These are phyloP conservation scores for Ophiocytium majus DNA, from an alignment of 352 stramenopile species.

Conservation along the genomic window DNA sequence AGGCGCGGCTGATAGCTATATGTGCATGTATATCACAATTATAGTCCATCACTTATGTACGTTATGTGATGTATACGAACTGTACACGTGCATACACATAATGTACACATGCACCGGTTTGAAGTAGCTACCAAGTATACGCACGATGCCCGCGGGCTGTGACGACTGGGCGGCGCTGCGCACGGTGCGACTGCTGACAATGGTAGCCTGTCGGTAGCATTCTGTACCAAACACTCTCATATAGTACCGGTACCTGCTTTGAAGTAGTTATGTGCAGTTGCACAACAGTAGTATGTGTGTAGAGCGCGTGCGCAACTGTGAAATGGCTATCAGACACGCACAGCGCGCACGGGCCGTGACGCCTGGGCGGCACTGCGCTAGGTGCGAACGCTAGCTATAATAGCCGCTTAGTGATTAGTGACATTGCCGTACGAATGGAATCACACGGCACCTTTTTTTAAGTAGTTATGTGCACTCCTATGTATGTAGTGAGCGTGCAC, in stretches of 20 bases:
- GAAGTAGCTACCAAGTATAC: slow-evolving; percentile 64
- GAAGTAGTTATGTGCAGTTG: no score
- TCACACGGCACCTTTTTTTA: not conserved
- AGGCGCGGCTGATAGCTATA: no score
- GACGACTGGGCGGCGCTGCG: slow-evolving; percentile 61
- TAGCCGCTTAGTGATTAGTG: not conserved
- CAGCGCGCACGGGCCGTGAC: no score
- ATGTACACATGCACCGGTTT: no score
- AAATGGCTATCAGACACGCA: no score
- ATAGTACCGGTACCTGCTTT: not conserved
- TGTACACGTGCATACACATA: no score
- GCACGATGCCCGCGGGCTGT: slow-evolving; percentile 56
- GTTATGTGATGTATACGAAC: no score
- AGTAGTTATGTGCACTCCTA: no score
- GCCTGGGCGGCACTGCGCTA: slow-evolving; percentile 62
- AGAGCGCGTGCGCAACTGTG: slow-evolving; percentile 49
- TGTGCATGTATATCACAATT: no score
- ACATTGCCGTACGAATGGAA: not conserved
- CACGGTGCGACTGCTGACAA: slow-evolving; percentile 32
- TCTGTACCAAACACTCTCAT: not conserved
- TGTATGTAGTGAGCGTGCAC: no score
- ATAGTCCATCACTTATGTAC: not conserved
- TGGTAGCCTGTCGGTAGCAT: not conserved
- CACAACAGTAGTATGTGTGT: not conserved
- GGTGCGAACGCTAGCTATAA: not conserved